A percentile compares a stretch with the other conserved stretches of the same genome.
These are phyloP conservation scores for Suhomyces chickasaworum DNA, from an alignment of 1,139 yeast genomes.

Conservation along the genomic window DNA sequence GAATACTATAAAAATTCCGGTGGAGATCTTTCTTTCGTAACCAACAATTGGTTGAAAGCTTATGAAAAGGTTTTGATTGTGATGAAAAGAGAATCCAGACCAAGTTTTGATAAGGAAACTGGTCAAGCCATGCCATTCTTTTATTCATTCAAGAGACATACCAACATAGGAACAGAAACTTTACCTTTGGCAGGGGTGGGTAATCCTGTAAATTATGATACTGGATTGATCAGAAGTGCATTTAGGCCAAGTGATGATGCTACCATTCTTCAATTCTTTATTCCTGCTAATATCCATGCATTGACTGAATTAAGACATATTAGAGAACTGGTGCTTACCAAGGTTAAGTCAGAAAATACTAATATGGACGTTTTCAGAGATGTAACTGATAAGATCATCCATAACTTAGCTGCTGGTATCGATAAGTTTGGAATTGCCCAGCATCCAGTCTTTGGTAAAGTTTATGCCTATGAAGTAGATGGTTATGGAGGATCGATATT, in stretches of 20 bases:
- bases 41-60: conserved; percentile 61
- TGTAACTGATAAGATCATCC: conserved; percentile 39
- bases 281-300: conserved; percentile 86
- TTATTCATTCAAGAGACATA: conserved; percentile 72
- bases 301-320: conserved; percentile 57
- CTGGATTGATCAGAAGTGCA: conserved; percentile 80
- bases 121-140: conserved; percentile 55
- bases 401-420: conserved; percentile 56
- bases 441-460: conserved; percentile 72
- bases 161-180: conserved; percentile 80
- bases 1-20: conserved; percentile 63
- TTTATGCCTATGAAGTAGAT: conserved; percentile 86
- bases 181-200: conserved; percentile 77
- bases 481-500: conserved; percentile 75
- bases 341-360: conserved; percentile 11
- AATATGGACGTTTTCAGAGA: conserved; percentile 18
- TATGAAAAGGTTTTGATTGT: conserved; percentile 54
- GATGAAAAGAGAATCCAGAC: conserved; percentile 58
- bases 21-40: conserved; percentile 53
- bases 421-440: conserved; percentile 61
- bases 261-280: conserved; percentile 72
- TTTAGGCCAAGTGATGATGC: conserved; percentile 93
- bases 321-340: conserved; percentile 24
- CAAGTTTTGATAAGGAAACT: conserved; percentile 59
- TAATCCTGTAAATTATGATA: conserved; percentile 72